phyloP scores from a whole-genome alignment of 2,329 filamentous ascomycete genomes.

The Davidsoniella virescens region DNA sequence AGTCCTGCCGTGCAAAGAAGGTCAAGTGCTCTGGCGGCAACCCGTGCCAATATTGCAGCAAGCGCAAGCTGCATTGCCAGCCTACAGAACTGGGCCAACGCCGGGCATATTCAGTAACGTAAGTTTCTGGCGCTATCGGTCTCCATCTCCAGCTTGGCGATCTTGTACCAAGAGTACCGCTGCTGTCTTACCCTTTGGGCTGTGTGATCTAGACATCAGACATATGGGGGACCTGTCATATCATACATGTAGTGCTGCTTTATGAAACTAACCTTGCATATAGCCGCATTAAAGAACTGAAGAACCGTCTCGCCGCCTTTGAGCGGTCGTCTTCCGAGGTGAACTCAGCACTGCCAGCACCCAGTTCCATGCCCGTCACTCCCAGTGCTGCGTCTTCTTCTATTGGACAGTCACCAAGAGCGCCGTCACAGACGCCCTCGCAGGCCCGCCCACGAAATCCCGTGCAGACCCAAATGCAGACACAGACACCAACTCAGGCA shows the following conservation, averaged over 20 bases:
- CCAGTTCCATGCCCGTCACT: background rate
- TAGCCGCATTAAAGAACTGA: slow-evolving; percentile 14
- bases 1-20: slow-evolving; percentile 13
- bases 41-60: slow-evolving; percentile 12
- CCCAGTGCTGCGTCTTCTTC: background rate
- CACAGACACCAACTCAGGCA: background rate
- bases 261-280: too few species aligned
- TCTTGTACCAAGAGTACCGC: background rate
- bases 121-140: background rate
- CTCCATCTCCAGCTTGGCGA: background rate
- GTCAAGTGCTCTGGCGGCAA: slow-evolving; percentile 12
- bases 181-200: too few species aligned
- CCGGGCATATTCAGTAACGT: slow-evolving; percentile 13
- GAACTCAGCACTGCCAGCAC: background rate
- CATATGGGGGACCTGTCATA: background rate
- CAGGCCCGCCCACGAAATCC: background rate
- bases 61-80: slow-evolving; percentile 10
- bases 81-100: slow-evolving; percentile 9
- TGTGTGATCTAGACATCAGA: too few species aligned
- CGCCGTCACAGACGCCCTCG: background rate
- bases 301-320: slow-evolving; percentile 14
- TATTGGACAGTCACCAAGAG: too few species aligned
- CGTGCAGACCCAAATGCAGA: background rate
- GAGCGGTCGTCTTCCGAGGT: slow-evolving; percentile 6
- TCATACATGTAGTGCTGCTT: background rate